phyloP scores from a whole-genome alignment of 331 rosid species.

The Malus hybrid region DNA sequence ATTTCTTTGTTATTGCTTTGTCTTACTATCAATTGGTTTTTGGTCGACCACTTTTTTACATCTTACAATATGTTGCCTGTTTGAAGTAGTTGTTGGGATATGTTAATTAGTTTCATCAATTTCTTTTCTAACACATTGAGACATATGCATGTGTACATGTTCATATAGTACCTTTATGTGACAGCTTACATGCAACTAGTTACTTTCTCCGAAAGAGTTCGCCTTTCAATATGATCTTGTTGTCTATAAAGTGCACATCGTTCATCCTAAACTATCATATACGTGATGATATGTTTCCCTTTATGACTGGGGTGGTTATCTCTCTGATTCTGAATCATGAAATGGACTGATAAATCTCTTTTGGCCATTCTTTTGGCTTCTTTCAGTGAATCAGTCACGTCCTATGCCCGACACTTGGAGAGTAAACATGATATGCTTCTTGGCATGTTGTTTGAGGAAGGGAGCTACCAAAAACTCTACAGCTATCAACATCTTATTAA shows the following conservation, averaged over 20 bases:
- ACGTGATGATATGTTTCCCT: not conserved
- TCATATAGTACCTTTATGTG: not conserved
- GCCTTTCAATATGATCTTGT: not conserved
- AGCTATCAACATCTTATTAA: slow-evolving; percentile 93
- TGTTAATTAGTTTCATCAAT: not conserved
- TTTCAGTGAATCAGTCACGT: slow-evolving; percentile 70
- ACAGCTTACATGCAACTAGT: not conserved
- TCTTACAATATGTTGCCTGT: not conserved
- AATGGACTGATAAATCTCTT: slow-evolving; percentile 3
- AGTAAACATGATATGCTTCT: slow-evolving; percentile 89
- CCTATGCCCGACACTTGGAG: slow-evolving; percentile 89
- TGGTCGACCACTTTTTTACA: not conserved
- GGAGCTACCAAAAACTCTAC: slow-evolving; percentile 76
- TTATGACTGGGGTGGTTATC: not conserved
- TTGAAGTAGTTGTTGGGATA: not conserved
- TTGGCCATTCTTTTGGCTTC: slow-evolving; percentile 23
- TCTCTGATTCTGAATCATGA: not conserved
- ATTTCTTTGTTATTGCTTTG: not conserved
- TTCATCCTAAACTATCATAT: not conserved
- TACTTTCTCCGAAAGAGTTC: not conserved
- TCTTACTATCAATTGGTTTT: not conserved
- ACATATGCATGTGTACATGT: not conserved
- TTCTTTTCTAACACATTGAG: not conserved
- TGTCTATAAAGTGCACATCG: not conserved
- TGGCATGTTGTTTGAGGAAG: slow-evolving; percentile 72